A percentile compares a stretch with the other conserved stretches of the same genome.
These are phyloP conservation scores for Clonostachys rosea DNA, from an alignment of 2,329 filamentous ascomycete genomes.

Conservation along the genomic window DNA sequence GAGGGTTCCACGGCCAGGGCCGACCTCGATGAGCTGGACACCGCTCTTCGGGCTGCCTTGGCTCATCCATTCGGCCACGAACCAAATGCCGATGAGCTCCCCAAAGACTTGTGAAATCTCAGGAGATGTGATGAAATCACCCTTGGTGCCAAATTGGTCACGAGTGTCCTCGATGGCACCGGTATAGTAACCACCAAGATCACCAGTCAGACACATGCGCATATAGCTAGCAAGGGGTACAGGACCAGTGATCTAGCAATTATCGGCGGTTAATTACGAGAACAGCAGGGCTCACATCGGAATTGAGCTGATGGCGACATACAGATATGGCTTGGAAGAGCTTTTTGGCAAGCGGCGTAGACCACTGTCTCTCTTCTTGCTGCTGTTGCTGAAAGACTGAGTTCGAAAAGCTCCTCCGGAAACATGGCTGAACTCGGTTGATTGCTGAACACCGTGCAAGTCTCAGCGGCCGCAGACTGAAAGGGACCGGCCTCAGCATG, in stretches of 20 bases:
- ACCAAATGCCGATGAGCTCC: slow-evolving; percentile 90
- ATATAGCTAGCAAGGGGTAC: slow-evolving; percentile 92
- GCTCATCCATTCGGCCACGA: slow-evolving; percentile 93
- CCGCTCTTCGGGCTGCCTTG: slow-evolving; percentile 72
- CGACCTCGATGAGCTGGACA: slow-evolving; percentile 88
- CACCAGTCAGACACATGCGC: slow-evolving; percentile 95
- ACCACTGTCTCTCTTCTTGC: slow-evolving; percentile 63
- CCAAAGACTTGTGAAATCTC: slow-evolving; percentile 98
- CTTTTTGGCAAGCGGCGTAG: slow-evolving; percentile 84
- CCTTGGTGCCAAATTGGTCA: slow-evolving; percentile 88
- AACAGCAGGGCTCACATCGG: neutral
- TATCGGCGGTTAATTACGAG: neutral
- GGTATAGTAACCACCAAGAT: slow-evolving; percentile 91
- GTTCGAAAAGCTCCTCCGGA: slow-evolving; percentile 5
- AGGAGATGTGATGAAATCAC: slow-evolving; percentile 94
- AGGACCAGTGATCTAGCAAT: slow-evolving; percentile 66
- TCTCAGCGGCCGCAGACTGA: neutral
- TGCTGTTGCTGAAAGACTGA: neutral
- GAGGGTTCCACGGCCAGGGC: slow-evolving; percentile 87
- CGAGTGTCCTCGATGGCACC: slow-evolving; percentile 60
- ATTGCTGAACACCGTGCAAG: neutral
- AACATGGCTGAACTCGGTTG: neutral
- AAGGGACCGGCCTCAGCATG: too few species aligned
- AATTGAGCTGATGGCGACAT: slow-evolving; percentile 9
- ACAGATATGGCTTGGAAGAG: slow-evolving; percentile 85